Evolutionary conservation across 805 yeast genomes (phyloP).

Genomic region (Torulaspora delbrueckii): DNA sequence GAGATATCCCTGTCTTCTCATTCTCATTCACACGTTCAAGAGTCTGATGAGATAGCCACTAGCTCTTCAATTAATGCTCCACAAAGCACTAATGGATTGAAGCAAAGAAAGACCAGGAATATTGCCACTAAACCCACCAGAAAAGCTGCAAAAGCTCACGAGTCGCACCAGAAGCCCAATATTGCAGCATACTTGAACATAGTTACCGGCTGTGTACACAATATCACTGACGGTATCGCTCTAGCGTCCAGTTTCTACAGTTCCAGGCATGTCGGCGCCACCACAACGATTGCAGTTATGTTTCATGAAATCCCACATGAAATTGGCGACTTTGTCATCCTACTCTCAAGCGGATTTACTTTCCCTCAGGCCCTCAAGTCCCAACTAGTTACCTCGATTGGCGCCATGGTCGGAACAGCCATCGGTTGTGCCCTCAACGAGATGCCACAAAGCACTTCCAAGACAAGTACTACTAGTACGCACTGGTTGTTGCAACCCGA

Average conservation of each 20-base stretch:
- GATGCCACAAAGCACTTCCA: constrained; percentile 35
- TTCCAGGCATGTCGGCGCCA: constrained; percentile 55
- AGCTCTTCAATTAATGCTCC: background rate
- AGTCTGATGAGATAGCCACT: constrained; percentile 13
- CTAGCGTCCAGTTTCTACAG: constrained; percentile 65
- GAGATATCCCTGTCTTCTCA: constrained; percentile 26
- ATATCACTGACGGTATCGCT: constrained; percentile 73
- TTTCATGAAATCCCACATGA: constrained; percentile 81
- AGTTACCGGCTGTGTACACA: constrained; percentile 68
- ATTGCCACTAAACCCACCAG: constrained; percentile 29
- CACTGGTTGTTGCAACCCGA: constrained; percentile 19
- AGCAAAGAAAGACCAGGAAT: constrained; percentile 22
- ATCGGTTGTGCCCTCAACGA: constrained; percentile 56
- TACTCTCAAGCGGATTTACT: constrained; percentile 60
- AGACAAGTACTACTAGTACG: constrained; percentile 11
- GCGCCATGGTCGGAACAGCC: constrained; percentile 61
- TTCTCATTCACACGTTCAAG: constrained; percentile 45
- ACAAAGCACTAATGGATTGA: background rate
- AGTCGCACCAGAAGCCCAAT: constrained; percentile 18
- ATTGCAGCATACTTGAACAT: constrained; percentile 60
- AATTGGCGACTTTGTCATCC: constrained; percentile 71
- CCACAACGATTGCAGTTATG: constrained; percentile 65
- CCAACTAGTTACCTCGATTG: constrained; percentile 60
- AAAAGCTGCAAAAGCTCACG: constrained; percentile 31
- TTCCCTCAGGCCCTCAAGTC: constrained; percentile 62